Conservation (phyloP, 179 eudicot species). For the Nepenthes alata region DNA sequence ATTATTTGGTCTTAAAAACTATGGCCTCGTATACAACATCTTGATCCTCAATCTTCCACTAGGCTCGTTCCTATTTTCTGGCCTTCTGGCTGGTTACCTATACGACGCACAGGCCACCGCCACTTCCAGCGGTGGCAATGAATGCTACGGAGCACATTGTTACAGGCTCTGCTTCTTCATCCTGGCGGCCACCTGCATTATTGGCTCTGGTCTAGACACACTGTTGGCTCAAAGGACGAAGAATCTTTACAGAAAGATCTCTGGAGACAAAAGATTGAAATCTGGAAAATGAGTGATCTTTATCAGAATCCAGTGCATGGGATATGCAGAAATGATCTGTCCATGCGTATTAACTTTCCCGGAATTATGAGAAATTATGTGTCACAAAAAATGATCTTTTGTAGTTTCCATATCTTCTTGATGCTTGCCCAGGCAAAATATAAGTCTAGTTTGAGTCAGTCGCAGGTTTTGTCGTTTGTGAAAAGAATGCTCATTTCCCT, state of each 20-base stretch:
- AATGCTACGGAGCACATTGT: slow-evolving; percentile 71
- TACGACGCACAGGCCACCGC: slow-evolving; percentile 62
- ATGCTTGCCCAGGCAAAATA: too few species aligned
- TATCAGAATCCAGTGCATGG: too few species aligned
- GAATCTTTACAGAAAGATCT: slow-evolving; percentile 45
- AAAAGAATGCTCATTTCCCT: too few species aligned
- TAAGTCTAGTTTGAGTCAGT: too few species aligned
- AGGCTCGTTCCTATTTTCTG: slow-evolving; percentile 86
- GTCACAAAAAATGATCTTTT: too few species aligned
- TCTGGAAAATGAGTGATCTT: slow-evolving; percentile 9
- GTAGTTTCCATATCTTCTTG: too few species aligned
- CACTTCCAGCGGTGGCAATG: slow-evolving; percentile 60
- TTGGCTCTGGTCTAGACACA: slow-evolving; percentile 60
- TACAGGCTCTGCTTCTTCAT: slow-evolving; percentile 63
- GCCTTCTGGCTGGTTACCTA: slow-evolving; percentile 62
- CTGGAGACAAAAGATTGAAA: slow-evolving; percentile 33
- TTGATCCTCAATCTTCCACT: slow-evolving; percentile 62
- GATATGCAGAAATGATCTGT: too few species aligned
- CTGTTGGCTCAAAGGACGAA: slow-evolving; percentile 49
- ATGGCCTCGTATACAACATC: slow-evolving; percentile 81
- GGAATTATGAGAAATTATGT: too few species aligned
- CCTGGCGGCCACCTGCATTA: slow-evolving; percentile 59
- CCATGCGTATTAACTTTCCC: too few species aligned
- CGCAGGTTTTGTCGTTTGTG: too few species aligned
- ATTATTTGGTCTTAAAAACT: slow-evolving; percentile 79